phyloP scores from a whole-genome alignment of 2,329 filamentous ascomycete genomes.

The Dothidotthia symphoricarpi region DNA sequence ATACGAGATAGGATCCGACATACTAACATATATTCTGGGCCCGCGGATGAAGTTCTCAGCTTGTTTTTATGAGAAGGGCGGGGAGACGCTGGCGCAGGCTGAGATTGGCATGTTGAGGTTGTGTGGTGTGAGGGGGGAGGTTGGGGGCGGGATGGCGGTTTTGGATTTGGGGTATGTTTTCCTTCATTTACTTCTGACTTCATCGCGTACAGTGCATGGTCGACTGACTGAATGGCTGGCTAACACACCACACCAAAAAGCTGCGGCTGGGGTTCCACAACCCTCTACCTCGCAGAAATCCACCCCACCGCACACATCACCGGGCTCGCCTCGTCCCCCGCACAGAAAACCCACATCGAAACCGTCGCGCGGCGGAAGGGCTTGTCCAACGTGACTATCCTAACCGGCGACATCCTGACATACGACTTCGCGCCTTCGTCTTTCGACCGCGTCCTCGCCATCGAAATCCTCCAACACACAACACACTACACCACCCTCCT shows the following conservation, averaged over 20 bases:
- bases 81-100: constrained; percentile 59
- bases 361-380: constrained; percentile 55
- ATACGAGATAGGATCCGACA: constrained; percentile 69
- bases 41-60: constrained; percentile 72
- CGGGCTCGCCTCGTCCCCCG: constrained; percentile 68
- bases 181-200: constrained; percentile 4
- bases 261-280: constrained; percentile 67
- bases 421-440: constrained; percentile 59
- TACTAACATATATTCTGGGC: constrained; percentile 61
- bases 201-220: neutral
- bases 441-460: constrained; percentile 66
- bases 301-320: constrained; percentile 62
- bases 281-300: constrained; percentile 64
- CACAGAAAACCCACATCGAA: constrained; percentile 68
- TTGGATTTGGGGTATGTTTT: constrained; percentile 59
- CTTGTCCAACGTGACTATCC: constrained; percentile 60
- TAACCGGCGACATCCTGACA: constrained; percentile 66
- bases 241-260: no score
- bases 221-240: no score
- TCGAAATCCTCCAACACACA: constrained; percentile 75
- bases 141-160: constrained; percentile 61
- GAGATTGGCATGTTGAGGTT: constrained; percentile 65
- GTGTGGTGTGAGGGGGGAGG: constrained; percentile 61
- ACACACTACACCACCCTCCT: constrained; percentile 70
- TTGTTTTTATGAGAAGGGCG: constrained; percentile 61